Base-by-base conservation (phyloP, 1,284 basidiomycete genomes). In the Termitomyces sp. region DNA sequence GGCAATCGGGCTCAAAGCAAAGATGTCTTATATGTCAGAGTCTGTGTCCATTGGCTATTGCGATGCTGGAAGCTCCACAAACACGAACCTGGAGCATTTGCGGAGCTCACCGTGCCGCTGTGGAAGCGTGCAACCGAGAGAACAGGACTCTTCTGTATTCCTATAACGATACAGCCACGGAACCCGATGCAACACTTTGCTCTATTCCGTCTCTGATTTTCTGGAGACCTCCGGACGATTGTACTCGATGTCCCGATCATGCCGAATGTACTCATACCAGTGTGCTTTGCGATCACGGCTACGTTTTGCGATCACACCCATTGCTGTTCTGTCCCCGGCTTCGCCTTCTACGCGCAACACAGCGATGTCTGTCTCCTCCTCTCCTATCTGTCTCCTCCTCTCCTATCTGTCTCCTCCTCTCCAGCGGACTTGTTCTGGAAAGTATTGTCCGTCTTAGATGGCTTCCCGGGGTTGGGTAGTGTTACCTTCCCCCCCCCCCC, bases 201-300 rank as follows among this genome's bases (percentile, higher is more conserved):
- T 77, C 85, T 42, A 67, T 77, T 45, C 71, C 76, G 26, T 73
- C 80, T 6, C 59, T 87, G 30, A 49, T 83, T 35, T 81, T 83
- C 16, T 60, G 86, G 34, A 79, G 81, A 30, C 78, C 75, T 51
- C 86, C 93, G 0, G 75, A 81, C 30, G 64, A 76, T n/a, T 97
- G 94, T 70, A 85, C 88, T 2, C 81, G 85, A 13, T 97, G 94
- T 66, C 95, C 95, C 10, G 75, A 80, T 45, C 89, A 93, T 67
- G 95, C 85, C 2, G 73, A 73, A n/a, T 97, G 94, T 69, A 74
- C 72, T 11, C 83, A 81, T 30, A 68, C 80, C 56, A 76, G 77
- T 46, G 73, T 89, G 43, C 73, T 74, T 2, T 97, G 94, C 69
- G 83, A 85, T 46, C 78, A 75, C 30, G 89, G 91, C 26, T 93